These are phyloP conservation scores for Malus hybrid DNA, from an alignment of 331 rosid species.

Conservation along the genomic window DNA sequence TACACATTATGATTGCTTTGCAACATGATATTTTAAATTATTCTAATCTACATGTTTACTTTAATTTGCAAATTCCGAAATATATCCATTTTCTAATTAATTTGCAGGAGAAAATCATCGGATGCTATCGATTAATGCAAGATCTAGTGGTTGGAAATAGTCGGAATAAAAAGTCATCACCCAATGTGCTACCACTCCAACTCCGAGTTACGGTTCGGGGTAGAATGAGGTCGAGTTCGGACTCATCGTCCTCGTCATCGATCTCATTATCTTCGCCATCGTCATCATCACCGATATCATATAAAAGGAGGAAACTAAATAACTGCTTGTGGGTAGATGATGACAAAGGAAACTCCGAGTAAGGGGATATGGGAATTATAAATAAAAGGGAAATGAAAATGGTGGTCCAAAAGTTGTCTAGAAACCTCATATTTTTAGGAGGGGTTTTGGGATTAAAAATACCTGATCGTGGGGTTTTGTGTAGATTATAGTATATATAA, in stretches of 20 bases:
- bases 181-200: constrained; percentile 65
- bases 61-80: neutral
- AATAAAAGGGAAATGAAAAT: constrained; percentile 1
- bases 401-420: constrained; percentile 46
- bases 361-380: constrained; percentile 6
- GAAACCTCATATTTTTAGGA: constrained; percentile 61
- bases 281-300: constrained; percentile 37
- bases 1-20: neutral
- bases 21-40: neutral
- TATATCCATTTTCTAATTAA: neutral
- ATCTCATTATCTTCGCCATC: constrained; percentile 24
- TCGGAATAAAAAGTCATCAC: constrained; percentile 26
- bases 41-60: neutral
- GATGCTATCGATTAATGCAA: constrained; percentile 78
- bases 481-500: constrained; percentile 11
- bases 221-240: constrained; percentile 44
- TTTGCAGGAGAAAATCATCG: constrained; percentile 72
- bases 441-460: constrained; percentile 50
- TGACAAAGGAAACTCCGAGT: constrained; percentile 67
- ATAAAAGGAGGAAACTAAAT: constrained; percentile 76
- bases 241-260: constrained; percentile 32
- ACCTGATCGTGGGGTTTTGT: constrained; percentile 30
- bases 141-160: constrained; percentile 42
- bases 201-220: constrained; percentile 51
- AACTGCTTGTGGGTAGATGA: constrained; percentile 66